A percentile compares a stretch with the other conserved stretches of the same genome.
Evolutionary conservation across 140 eudicot species (phyloP).

Genomic region (Oenanthe javanica): DNA sequence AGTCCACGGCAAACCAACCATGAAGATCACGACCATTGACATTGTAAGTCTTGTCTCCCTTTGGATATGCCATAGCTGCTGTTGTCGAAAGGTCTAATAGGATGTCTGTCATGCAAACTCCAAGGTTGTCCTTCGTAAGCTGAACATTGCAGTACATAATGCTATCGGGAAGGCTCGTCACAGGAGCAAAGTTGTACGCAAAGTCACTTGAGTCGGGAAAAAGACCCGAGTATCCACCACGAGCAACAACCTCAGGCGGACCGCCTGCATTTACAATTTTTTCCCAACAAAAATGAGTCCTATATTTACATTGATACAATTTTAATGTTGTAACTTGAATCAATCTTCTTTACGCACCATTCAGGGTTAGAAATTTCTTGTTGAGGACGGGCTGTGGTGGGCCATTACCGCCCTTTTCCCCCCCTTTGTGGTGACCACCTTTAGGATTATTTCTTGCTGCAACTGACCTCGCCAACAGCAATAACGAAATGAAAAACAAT

Average conservation of each 20-base stretch:
- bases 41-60: conserved; percentile 50
- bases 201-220: conserved; percentile 53
- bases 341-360: conserved; percentile 14
- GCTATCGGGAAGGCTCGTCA: conserved; percentile 31
- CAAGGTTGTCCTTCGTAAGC: conserved; percentile 54
- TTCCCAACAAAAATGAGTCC: background rate
- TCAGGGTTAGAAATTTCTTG: conserved; percentile 64
- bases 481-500: conserved; percentile 30
- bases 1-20: conserved; percentile 79
- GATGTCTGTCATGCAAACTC: conserved; percentile 47
- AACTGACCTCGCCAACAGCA: conserved; percentile 35
- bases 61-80: conserved; percentile 33
- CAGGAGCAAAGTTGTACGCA: conserved; percentile 34
- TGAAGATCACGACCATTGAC: conserved; percentile 45
- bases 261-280: conserved; percentile 27
- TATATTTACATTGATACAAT: background rate
- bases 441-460: conserved; percentile 24
- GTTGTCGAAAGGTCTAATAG: conserved; percentile 47
- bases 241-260: conserved; percentile 63
- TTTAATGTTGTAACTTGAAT: background rate
- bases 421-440: background rate
- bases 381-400: conserved; percentile 4
- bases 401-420: conserved; percentile 7
- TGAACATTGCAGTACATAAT: conserved; percentile 68
- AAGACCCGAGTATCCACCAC: conserved; percentile 82